These are phyloP conservation scores for Suhomyces taliae DNA, from an alignment of 1,139 yeast genomes.

Conservation along the genomic window DNA sequence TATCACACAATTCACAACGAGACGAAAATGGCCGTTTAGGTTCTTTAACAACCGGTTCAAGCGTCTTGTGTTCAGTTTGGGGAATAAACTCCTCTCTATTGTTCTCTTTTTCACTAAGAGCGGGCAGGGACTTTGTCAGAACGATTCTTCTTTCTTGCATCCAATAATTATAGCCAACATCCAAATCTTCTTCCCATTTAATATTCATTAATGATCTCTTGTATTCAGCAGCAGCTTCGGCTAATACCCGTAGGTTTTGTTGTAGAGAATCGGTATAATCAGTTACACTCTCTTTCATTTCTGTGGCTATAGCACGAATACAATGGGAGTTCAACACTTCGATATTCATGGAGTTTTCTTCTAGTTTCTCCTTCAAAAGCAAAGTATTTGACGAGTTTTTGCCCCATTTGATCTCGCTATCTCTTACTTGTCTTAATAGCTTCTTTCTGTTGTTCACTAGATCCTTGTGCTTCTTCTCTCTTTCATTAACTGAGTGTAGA, in stretches of 20 bases:
- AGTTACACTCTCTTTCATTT: constrained; percentile 43
- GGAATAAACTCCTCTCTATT: neutral
- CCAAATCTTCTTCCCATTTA: constrained; percentile 11
- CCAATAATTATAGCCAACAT: constrained; percentile 2
- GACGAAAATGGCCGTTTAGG: neutral
- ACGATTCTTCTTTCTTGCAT: constrained; percentile 1
- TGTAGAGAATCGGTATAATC: constrained; percentile 44
- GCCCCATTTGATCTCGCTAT: constrained; percentile 47
- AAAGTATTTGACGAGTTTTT: constrained; percentile 41
- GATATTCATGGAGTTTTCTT: constrained; percentile 46
- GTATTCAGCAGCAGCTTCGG: constrained; percentile 32
- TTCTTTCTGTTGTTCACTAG: constrained; percentile 33
- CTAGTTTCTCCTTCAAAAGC: constrained; percentile 48
- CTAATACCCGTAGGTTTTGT: constrained; percentile 28
- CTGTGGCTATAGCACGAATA: constrained; percentile 44
- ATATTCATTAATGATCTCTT: constrained; percentile 3
- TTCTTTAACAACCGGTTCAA: neutral
- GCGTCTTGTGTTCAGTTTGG: too few relatives aligned
- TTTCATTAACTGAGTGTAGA: constrained; percentile 45
- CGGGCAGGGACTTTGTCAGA: neutral
- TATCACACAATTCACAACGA: neutral
- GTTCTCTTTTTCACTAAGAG: neutral
- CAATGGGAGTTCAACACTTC: constrained; percentile 54
- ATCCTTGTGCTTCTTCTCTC: constrained; percentile 50
- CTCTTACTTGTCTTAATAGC: constrained; percentile 36